phyloP scores from a whole-genome alignment of 1,284 basidiomycete genomes.

The Neonothopanus nambi region DNA sequence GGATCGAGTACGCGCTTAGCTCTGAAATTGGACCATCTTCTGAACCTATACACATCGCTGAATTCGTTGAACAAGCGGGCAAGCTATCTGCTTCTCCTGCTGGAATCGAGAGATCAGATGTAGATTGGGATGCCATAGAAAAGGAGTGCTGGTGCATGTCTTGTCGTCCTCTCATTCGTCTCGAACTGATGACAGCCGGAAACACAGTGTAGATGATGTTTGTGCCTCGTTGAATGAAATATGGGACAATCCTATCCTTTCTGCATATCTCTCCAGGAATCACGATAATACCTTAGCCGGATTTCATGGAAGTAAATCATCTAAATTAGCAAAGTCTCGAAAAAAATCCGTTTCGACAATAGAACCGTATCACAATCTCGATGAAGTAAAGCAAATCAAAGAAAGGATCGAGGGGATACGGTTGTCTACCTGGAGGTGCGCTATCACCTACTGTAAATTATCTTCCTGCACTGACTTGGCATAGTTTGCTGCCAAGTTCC shows the following conservation, averaged over 20 bases:
- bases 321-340: slow-evolving; percentile 30
- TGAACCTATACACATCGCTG: slow-evolving; percentile 43
- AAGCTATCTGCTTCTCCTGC: not conserved
- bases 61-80: slow-evolving; percentile 38
- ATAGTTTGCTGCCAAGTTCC: slow-evolving; percentile 53
- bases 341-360: slow-evolving; percentile 46
- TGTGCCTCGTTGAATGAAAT: slow-evolving; percentile 43
- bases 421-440: slow-evolving; percentile 63
- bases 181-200: not conserved
- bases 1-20: slow-evolving; percentile 36
- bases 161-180: not conserved
- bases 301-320: slow-evolving; percentile 41
- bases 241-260: slow-evolving; percentile 57
- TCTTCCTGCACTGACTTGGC: slow-evolving; percentile 10
- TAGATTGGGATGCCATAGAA: slow-evolving; percentile 29
- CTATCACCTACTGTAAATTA: slow-evolving; percentile 8
- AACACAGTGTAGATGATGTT: slow-evolving; percentile 57
- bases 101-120: slow-evolving; percentile 16
- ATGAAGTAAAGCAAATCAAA: slow-evolving; percentile 48
- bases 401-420: slow-evolving; percentile 47
- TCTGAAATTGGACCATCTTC: slow-evolving; percentile 59
- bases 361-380: slow-evolving; percentile 34
- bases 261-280: slow-evolving; percentile 52
- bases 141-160: slow-evolving; percentile 44
- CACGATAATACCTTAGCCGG: slow-evolving; percentile 51